Conservation (phyloP, 306 rosid genomes). For the Quercus glauca region DNA sequence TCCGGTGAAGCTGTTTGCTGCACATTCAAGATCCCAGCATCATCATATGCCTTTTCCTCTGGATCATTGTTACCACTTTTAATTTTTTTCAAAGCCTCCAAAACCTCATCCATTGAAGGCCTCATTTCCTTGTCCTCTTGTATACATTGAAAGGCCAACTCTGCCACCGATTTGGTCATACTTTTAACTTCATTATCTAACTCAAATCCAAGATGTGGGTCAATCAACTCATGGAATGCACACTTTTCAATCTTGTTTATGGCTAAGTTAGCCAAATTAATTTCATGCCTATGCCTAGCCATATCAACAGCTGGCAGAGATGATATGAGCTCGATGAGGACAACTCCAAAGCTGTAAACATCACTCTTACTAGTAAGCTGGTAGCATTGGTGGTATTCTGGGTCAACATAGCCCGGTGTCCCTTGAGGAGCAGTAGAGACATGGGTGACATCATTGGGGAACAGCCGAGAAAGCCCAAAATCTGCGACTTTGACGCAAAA, state of each 20-base stretch:
- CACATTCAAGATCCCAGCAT: too few species aligned
- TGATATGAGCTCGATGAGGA: constrained; percentile 62
- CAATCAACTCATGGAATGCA: constrained; percentile 46
- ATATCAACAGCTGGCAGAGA: constrained; percentile 47
- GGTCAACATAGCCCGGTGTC: constrained; percentile 42
- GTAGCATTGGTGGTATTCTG: constrained; percentile 42
- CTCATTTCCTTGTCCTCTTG: constrained; percentile 63
- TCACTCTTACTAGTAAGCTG: constrained; percentile 54
- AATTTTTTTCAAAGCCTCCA: constrained; percentile 43
- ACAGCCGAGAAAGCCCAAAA: constrained; percentile 44
- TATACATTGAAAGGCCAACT: constrained; percentile 66
- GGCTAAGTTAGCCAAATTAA: constrained; percentile 55
- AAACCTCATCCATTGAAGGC: constrained; percentile 65
- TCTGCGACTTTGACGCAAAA: constrained; percentile 39
- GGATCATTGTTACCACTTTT: constrained; percentile 27
- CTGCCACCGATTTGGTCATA: constrained; percentile 52
- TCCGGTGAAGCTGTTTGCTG: constrained; percentile 40
- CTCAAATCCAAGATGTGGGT: constrained; percentile 57
- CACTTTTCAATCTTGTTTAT: constrained; percentile 41
- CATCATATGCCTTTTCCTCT: neutral
- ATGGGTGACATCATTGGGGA: constrained; percentile 41
- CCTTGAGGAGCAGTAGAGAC: constrained; percentile 75
- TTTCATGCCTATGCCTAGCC: neutral
- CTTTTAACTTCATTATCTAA: constrained; percentile 38
- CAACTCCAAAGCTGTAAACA: constrained; percentile 47